Conservation (phyloP, 2,329 filamentous ascomycete genomes). For the Aspergillus costaricaensis region DNA sequence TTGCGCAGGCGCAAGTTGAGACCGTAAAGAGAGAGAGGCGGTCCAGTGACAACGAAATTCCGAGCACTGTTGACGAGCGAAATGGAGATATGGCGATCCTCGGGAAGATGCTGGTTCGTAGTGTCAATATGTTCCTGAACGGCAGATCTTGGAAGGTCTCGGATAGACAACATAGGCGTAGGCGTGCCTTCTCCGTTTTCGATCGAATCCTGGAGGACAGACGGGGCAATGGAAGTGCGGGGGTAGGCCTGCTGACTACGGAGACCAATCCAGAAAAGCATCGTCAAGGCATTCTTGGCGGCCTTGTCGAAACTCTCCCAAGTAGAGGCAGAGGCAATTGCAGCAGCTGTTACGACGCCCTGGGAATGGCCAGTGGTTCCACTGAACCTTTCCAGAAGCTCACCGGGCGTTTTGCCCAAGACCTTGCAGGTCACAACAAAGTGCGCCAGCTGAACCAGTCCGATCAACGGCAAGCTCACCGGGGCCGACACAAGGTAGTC, state of each 20-base stretch:
- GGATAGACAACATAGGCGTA: conserved; percentile 96
- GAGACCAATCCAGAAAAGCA: conserved; percentile 98
- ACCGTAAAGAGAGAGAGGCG: conserved; percentile 93
- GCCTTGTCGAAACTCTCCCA: conserved; percentile 91
- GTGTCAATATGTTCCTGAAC: conserved; percentile 96
- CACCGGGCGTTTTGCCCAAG: conserved; percentile 83
- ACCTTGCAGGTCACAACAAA: conserved; percentile 93
- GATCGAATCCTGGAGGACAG: conserved; percentile 85
- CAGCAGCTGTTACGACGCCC: conserved; percentile 89
- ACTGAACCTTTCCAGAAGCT: conserved; percentile 78
- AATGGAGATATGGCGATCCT: conserved; percentile 90
- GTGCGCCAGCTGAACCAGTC: conserved; percentile 91
- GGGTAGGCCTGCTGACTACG: conserved; percentile 97
- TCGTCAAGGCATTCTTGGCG: conserved; percentile 77
- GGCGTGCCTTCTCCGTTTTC: conserved; percentile 94
- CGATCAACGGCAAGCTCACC: conserved; percentile 94
- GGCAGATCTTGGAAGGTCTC: conserved; percentile 81
- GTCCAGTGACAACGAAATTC: conserved; percentile 95
- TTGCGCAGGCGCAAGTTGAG: conserved; percentile 93
- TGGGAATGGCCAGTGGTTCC: conserved; percentile 97
- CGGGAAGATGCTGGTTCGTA: conserved; percentile 92
- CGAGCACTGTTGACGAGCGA: conserved; percentile 95
- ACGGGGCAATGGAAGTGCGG: conserved; percentile 87
- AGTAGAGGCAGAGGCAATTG: conserved; percentile 83
- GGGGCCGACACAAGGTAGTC: conserved; percentile 94